These are phyloP conservation scores for Periconia sp. DNA, from an alignment of 2,329 filamentous ascomycete species.

Conservation along the genomic window DNA sequence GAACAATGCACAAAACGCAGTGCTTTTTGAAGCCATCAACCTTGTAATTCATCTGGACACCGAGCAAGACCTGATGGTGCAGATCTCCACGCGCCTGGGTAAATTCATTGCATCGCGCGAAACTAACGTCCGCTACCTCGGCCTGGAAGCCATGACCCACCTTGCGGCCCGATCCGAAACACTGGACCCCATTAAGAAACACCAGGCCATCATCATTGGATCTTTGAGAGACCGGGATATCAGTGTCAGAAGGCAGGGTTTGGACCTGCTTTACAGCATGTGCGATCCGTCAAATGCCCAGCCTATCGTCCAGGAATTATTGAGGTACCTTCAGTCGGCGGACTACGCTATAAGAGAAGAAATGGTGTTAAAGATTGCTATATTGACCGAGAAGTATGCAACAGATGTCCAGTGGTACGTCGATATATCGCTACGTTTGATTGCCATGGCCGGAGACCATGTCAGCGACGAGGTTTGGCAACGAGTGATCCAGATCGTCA, in stretches of 20 bases:
- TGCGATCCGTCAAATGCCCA: conserved; percentile 94
- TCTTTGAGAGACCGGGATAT: conserved; percentile 95
- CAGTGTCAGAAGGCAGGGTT: conserved; percentile 90
- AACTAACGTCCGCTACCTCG: conserved; percentile 95
- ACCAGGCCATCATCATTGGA: conserved; percentile 93
- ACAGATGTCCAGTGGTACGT: conserved; percentile 99
- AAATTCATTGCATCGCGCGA: conserved; percentile 97
- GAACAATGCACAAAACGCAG: conserved; percentile 97
- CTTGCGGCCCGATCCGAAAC: conserved; percentile 91
- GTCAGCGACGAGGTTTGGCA: conserved; percentile 99
- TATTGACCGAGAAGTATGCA: conserved; percentile 96
- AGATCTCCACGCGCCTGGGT: conserved; percentile 86
- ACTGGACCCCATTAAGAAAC: conserved; percentile 94
- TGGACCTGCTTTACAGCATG: conserved; percentile 99
- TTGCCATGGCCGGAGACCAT: conserved; percentile 96
- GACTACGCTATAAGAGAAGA: conserved; percentile 98
- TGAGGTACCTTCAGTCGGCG: conserved; percentile 92
- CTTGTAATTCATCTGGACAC: conserved; percentile 97
- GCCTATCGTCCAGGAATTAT: conserved; percentile 87
- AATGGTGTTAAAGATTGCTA: conserved; percentile 99
- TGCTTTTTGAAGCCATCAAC: conserved; percentile 97
- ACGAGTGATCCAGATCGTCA: conserved; percentile 96
- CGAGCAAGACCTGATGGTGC: conserved; percentile 91
- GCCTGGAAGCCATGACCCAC: conserved; percentile 97
- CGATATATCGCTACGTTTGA: conserved; percentile 89